phyloP scores from a whole-genome alignment of 2,329 filamentous ascomycete species.

The Aspergillus sp. region DNA sequence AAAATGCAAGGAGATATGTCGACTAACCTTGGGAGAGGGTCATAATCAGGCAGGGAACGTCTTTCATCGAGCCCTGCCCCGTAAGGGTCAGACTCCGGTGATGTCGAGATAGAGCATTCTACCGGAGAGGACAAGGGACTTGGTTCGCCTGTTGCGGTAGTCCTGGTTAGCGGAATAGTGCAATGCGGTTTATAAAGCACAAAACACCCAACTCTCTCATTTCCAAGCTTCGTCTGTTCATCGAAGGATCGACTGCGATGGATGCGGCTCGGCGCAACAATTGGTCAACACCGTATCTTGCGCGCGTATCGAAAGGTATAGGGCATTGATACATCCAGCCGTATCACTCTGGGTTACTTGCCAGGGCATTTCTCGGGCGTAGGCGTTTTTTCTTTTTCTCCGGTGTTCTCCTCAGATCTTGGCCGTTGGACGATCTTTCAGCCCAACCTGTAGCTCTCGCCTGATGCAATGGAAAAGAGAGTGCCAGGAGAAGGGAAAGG shows the following conservation, averaged over 20 bases:
- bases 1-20: conserved; percentile 13
- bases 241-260: no score
- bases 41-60: conserved; percentile 61
- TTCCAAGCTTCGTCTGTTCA: background rate
- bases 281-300: no score
- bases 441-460: background rate
- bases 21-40: conserved; percentile 66
- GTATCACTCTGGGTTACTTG: no score
- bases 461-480: background rate
- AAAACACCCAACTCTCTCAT: background rate
- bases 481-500: background rate
- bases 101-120: conserved; percentile 27
- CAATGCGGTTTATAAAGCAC: background rate
- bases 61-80: conserved; percentile 56
- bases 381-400: no score
- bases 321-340: no score
- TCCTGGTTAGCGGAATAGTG: background rate
- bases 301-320: no score
- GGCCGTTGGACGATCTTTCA: background rate
- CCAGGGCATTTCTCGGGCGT: no score
- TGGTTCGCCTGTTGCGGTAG: conserved; percentile 25
- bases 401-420: no score
- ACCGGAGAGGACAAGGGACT: conserved; percentile 35
- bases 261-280: no score
- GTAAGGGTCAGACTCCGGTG: conserved; percentile 26